Evolutionary conservation across 2,329 filamentous ascomycete species (phyloP), one percentile per base, ranked within the genome.

Genomic region (Arthroderma sp.): DNA sequence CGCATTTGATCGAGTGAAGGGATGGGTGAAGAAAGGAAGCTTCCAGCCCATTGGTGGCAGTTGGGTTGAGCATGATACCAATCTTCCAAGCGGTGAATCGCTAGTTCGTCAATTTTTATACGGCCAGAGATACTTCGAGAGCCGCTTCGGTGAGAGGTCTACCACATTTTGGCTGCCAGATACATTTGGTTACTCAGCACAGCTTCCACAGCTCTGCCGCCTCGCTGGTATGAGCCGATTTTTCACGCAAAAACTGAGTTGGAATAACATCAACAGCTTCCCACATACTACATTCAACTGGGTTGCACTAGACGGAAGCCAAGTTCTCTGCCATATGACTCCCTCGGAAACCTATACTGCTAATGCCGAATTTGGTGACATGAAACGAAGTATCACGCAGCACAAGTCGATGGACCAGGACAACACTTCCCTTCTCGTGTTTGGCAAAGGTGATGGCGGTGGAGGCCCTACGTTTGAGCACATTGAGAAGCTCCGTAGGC

Each of bases 201-300:
- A 98, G 64, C 75, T 98, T 36, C 91, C 91, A 8, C 91, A 98
- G 59, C 71, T 98, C 36, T 96, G 87, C 60, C 83, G 89, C 3
- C 70, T 95, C 29, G 84, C 91, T n/a, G 89, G 87, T 15, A 96
- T 98, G 91, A 84, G 78, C 47, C 79, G 89, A 31, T 98, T 98
- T 71, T 83, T 98, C 58, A 98, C 91, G 0, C 91, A 98, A 65
- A 98, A 98, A 69, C 72, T 98, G 48, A 96, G 89, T 70, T 98
- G 91, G 91, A 96, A 96, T 70, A 96, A 96, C 62, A 96, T 96
- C 74, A 96, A 96, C 68, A 94, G 84, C 59, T 98, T 96, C 68
- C 91, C 91, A 0, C 91, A 96, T 60, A 96, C 91, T 4, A 96
- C 91, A 0, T 98, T 98, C 73, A 94, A 94, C 65, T 98, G 91